phyloP scores from a whole-genome alignment of 2,329 filamentous ascomycete species.

The Zopfia rhizophila region DNA sequence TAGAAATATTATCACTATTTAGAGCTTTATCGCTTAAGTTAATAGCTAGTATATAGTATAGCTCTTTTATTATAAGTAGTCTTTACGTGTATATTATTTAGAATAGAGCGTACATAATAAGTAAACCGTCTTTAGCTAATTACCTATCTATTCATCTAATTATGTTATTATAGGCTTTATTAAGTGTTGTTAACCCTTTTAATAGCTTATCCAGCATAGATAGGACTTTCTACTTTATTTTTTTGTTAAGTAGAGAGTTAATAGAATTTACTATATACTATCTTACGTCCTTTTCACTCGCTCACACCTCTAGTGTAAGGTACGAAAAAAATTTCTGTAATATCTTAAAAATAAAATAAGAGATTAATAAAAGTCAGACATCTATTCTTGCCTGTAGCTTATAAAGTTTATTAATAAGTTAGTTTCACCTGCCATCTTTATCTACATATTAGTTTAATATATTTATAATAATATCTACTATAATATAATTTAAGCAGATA shows the following conservation, averaged over 20 bases:
- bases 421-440: too few species aligned
- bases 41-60: background rate
- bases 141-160: conserved; percentile 56
- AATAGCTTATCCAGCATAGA: conserved; percentile 42
- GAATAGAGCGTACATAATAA: conserved; percentile 43
- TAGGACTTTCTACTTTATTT: conserved; percentile 43
- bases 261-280: too few species aligned
- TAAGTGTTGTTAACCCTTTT: conserved; percentile 40
- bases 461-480: too few species aligned
- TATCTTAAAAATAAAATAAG: too few species aligned
- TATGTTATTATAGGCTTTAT: conserved; percentile 52
- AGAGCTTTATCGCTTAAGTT: background rate
- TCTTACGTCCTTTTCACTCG: too few species aligned
- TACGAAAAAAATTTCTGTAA: too few species aligned
- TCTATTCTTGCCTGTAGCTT: too few species aligned
- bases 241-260: conserved; percentile 39
- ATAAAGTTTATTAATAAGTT: too few species aligned
- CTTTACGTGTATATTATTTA: background rate
- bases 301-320: too few species aligned
- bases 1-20: background rate
- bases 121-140: conserved; percentile 27
- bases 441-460: too few species aligned
- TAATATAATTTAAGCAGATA: too few species aligned
- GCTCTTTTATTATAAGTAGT: background rate
- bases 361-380: too few species aligned